Evolutionary conservation across 2,329 filamentous ascomycete species (phyloP), one percentile per base, ranked within the genome.

Genomic region (Fusarium napiforme): DNA sequence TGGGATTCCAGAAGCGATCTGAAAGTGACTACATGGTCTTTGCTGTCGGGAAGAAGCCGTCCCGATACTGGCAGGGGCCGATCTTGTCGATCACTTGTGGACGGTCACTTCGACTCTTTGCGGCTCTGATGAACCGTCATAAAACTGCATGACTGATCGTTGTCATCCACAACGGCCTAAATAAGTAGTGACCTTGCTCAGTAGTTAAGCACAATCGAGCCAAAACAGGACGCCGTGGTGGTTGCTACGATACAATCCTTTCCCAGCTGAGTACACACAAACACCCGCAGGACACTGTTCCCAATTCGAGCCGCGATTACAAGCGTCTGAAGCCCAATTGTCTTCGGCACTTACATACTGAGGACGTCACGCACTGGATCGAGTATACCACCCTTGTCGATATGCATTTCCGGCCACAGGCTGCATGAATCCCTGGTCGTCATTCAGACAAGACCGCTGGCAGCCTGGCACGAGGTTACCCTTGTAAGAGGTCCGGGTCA

Each of bases 41-140:
- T 59, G 45, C 58, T 65, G 50, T 55, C 76, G 76, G 76, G 36
- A 67, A 66, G 57, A 64, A 42, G 57, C 70, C 66, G 68, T 76
- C 72, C 69, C 71, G 76, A 64, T 50, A 32, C 73, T 69, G 74
- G 71, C 74, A 72, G 76, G 69, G 76, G 73, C 57, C 75, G 72
- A 78, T 76, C 76, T 76, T 77, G 76, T 66, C 75, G 76, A 78
- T 78, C 76, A 71, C 64, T 42, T 67, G 60, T 60, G 60, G 49
- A 26, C 50, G 19, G 34, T 60, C 60, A 60, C 62, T 60, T 61
- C 49, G 47, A 72, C 40, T 28, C 30, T 55, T 49, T 74, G 71
- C 73, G 72, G 73, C 75, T 78, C 71, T 76, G 66, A 64, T 75
- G 66, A 64, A 61, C 67, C 65, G 46, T 57, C 72, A 64, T 50